Evolutionary conservation across 768 basidiomycete species (phyloP).

Genomic region (Heimioporus sp.): DNA sequence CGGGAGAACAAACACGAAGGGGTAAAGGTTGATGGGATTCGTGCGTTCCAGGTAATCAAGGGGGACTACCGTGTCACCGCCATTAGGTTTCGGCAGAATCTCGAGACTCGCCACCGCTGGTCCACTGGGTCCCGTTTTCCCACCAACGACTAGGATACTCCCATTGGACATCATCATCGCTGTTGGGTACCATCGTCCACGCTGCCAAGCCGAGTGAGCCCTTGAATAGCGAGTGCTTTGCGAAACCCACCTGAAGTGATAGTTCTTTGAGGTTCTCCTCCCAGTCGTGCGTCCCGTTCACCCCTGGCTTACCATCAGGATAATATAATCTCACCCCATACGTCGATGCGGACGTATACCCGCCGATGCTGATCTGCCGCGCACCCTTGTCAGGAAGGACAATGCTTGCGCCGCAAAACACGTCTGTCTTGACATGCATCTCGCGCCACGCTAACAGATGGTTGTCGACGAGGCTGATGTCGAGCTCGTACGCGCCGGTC

Average conservation of each 20-base stretch:
- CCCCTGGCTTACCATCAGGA: constrained; percentile 64
- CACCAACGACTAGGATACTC: constrained; percentile 70
- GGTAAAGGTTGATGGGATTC: constrained; percentile 80
- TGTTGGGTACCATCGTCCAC: constrained; percentile 73
- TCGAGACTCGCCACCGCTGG: constrained; percentile 5
- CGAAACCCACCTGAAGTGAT: constrained; percentile 52
- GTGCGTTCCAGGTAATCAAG: constrained; percentile 70
- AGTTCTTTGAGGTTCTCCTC: constrained; percentile 64
- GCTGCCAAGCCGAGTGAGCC: constrained; percentile 28
- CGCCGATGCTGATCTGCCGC: constrained; percentile 28
- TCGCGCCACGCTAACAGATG: constrained; percentile 59
- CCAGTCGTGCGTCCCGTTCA: constrained; percentile 78
- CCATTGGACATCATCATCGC: constrained; percentile 73
- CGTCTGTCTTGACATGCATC: constrained; percentile 76
- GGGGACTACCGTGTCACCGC: constrained; percentile 29
- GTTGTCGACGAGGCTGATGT: constrained; percentile 51
- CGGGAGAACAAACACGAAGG: constrained; percentile 71
- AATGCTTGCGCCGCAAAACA: constrained; percentile 75
- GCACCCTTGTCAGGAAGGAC: constrained; percentile 74
- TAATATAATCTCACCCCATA: constrained; percentile 72
- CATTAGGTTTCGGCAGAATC: too few relatives aligned
- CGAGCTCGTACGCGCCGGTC: constrained; percentile 79
- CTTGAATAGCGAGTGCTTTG: too few relatives aligned
- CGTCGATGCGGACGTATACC: constrained; percentile 68
- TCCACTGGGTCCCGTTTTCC: constrained; percentile 72